These are phyloP conservation scores for Pittosporum tobira DNA, from an alignment of 129 eudicot species.

Conservation along the genomic window DNA sequence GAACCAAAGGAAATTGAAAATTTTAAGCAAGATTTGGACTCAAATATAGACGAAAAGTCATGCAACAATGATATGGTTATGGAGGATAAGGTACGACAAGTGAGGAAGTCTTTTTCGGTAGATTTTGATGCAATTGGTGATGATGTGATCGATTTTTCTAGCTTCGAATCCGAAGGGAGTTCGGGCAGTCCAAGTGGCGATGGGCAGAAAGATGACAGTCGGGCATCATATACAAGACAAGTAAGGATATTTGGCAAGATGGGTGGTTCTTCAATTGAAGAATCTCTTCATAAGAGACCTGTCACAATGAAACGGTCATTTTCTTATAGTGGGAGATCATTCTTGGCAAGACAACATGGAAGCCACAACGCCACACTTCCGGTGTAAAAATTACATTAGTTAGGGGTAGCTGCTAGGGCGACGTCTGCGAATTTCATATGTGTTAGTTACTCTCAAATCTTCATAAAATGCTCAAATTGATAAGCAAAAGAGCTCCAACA, in stretches of 20 bases:
- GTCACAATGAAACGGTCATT: constrained; percentile 30
- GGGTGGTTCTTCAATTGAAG: constrained; percentile 14
- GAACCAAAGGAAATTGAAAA: constrained; percentile 4
- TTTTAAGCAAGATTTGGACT: not conserved
- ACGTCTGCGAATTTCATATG: too few species aligned
- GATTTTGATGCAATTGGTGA: constrained; percentile 22
- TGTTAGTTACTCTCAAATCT: too few species aligned
- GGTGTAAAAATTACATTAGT: not conserved
- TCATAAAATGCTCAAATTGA: too few species aligned
- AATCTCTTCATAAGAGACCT: constrained; percentile 4
- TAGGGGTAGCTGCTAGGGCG: not conserved
- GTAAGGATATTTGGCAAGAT: constrained; percentile 1
- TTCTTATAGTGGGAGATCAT: constrained; percentile 35
- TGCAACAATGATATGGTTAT: not conserved
- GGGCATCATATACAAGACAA: not conserved
- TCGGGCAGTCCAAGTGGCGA: not conserved
- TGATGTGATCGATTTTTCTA: not conserved
- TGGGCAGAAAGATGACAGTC: not conserved
- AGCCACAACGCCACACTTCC: constrained; percentile 8
- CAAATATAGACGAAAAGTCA: not conserved
- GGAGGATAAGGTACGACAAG: not conserved
- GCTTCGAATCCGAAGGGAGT: constrained; percentile 2
- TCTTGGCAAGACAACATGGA: constrained; percentile 14
- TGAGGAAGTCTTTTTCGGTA: constrained; percentile 35
- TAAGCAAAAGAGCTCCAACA: too few species aligned